These are phyloP conservation scores for Pisolithus tinctorius DNA, from an alignment of 768 basidiomycete genomes.

Conservation along the genomic window DNA sequence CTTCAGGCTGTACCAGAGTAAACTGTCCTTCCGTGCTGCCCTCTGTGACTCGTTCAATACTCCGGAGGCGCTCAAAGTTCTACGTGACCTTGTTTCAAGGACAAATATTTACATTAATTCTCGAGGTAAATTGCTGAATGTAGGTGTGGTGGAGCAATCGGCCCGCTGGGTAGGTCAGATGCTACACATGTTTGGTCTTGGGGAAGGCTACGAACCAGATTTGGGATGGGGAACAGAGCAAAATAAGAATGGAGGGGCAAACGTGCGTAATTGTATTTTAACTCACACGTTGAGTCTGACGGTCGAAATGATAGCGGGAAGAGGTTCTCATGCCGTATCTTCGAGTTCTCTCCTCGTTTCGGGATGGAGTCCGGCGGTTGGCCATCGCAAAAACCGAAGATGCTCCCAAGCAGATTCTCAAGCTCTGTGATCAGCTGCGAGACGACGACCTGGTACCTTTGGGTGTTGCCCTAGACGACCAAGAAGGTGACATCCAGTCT, in stretches of 20 bases:
- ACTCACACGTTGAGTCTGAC: neutral
- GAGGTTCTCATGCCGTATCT: slow-evolving; percentile 86
- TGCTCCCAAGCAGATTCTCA: slow-evolving; percentile 73
- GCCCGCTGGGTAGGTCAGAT: slow-evolving; percentile 67
- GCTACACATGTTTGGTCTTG: slow-evolving; percentile 75
- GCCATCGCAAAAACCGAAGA: slow-evolving; percentile 67
- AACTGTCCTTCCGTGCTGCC: slow-evolving; percentile 72
- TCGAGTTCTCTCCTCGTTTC: slow-evolving; percentile 77
- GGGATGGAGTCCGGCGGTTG: slow-evolving; percentile 78
- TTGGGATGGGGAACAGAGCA: slow-evolving; percentile 84
- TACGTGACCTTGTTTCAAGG: slow-evolving; percentile 76
- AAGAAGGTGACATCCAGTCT: slow-evolving; percentile 58
- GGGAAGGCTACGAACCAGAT: slow-evolving; percentile 56
- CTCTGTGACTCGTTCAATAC: slow-evolving; percentile 98
- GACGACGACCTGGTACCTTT: slow-evolving; percentile 89
- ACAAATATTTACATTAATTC: slow-evolving; percentile 85
- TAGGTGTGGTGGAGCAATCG: slow-evolving; percentile 55
- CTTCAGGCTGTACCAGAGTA: slow-evolving; percentile 65
- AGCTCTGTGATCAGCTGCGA: slow-evolving; percentile 82
- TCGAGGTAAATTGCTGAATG: slow-evolving; percentile 51
- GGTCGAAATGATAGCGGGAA: slow-evolving; percentile 54
- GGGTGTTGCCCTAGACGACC: slow-evolving; percentile 94
- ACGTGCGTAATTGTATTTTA: slow-evolving; percentile 34
- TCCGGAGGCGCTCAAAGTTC: slow-evolving; percentile 65
- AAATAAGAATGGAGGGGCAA: slow-evolving; percentile 31